A percentile compares a stretch with the other conserved stretches of the same genome.
Conservation (phyloP, 2,329 filamentous ascomycete species). For the Pyrenochaeta sp. region DNA sequence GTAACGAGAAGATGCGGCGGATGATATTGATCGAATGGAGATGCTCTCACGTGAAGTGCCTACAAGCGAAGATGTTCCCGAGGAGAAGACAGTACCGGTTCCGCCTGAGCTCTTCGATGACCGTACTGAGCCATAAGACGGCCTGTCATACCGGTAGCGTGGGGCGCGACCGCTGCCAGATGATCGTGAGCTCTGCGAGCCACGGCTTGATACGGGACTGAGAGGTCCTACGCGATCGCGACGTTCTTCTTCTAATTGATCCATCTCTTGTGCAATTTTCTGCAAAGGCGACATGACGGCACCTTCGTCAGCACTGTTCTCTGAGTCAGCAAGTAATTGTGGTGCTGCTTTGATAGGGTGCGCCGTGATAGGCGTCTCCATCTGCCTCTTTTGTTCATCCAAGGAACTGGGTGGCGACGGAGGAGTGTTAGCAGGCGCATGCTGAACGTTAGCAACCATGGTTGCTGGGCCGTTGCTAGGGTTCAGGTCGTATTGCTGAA, state of each 20-base stretch:
- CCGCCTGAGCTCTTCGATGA: conserved; percentile 44
- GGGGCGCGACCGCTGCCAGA: conserved; percentile 57
- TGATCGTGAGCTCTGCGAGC: conserved; percentile 66
- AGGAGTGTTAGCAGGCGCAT: conserved; percentile 78
- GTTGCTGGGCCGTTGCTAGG: conserved; percentile 67
- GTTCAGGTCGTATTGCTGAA: conserved; percentile 95
- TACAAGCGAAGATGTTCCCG: conserved; percentile 64
- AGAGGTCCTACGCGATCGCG: conserved; percentile 70
- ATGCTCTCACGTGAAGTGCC: conserved; percentile 60
- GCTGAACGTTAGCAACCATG: conserved; percentile 87
- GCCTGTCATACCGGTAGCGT: conserved; percentile 58
- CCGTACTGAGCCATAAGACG: conserved; percentile 35
- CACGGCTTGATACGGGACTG: conserved; percentile 73
- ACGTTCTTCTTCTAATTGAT: conserved; percentile 68
- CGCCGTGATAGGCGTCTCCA: conserved; percentile 41
- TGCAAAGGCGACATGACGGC: conserved; percentile 73
- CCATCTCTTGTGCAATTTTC: conserved; percentile 76
- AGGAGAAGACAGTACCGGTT: conserved; percentile 73
- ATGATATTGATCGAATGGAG: conserved; percentile 63
- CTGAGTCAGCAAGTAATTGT: conserved; percentile 60
- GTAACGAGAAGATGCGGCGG: conserved; percentile 57
- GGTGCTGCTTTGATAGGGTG: conserved; percentile 37
- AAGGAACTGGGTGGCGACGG: conserved; percentile 84
- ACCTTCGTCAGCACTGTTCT: conserved; percentile 73
- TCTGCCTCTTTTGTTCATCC: conserved; percentile 69